Conservation (phyloP, 768 basidiomycete species). For the Candolleomyces aberdarensis region DNA sequence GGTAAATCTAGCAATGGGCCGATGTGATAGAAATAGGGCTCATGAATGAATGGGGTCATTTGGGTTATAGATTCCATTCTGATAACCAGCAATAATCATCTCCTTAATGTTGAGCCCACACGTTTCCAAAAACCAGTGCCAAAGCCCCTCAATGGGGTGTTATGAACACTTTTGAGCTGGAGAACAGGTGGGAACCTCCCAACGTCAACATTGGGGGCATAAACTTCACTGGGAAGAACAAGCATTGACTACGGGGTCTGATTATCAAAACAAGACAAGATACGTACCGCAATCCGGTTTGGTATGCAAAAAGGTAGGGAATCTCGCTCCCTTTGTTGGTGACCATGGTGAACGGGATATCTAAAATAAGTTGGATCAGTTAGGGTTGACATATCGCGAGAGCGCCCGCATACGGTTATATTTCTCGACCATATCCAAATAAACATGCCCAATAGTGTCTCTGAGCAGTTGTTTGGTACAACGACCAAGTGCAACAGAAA, state of each 20-base stretch:
- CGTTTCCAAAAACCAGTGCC: no score
- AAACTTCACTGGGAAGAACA: not conserved
- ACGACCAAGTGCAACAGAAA: constrained; percentile 19
- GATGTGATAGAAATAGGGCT: not conserved
- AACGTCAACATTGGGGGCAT: constrained; percentile 18
- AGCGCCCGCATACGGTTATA: constrained; percentile 11
- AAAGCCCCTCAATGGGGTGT: no score
- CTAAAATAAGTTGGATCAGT: not conserved
- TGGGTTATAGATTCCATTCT: not conserved
- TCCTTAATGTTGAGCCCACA: constrained; percentile 18
- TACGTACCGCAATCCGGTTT: constrained; percentile 2
- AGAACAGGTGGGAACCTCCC: constrained; percentile 15
- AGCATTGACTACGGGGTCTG: no score
- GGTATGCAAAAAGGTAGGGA: not conserved
- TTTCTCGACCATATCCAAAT: constrained; percentile 19
- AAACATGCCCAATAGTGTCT: constrained; percentile 20
- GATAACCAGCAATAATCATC: constrained; percentile 10
- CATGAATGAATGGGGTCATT: not conserved
- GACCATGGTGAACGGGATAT: constrained; percentile 1
- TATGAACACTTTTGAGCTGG: constrained; percentile 14
- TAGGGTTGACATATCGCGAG: not conserved
- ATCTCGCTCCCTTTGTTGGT: not conserved
- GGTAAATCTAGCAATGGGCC: not conserved
- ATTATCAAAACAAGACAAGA: no score
- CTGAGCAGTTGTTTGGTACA: constrained; percentile 18